Evolutionary conservation across 192 early-diverging fungal genomes (phyloP), one percentile per base, ranked within the genome.

Genomic region (Rhizophlyctis rosea): DNA sequence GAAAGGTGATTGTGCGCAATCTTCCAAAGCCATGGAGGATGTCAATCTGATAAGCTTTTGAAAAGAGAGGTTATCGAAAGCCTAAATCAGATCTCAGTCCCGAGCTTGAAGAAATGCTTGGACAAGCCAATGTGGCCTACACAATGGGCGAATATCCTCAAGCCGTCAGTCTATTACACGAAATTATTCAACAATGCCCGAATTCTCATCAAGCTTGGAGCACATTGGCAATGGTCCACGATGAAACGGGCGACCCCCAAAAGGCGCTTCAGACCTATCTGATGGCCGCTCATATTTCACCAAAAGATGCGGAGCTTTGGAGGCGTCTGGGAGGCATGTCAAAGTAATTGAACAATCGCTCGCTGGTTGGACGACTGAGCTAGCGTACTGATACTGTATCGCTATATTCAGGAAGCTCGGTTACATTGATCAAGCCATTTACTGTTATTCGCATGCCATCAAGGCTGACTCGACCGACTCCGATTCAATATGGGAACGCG

Each of bases 271-370:
- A 91, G 61, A 62, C 92, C 5, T 83, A 88, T 53, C 82, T 93
- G 53, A 86, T 98, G n/a, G 94, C 94, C 3, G 96, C 94, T 1
- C 93, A 95, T 65, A 62, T 98, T 67, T 79, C 81, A 4, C 78
- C 85, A 21, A 84, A 83, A 47, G 88, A 96, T 65, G 73, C 60
- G 0, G 66, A 74, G 18, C 61, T 91, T 29, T 98, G 96, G 96
- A 91, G 90, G 55, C 84, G 86, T 36, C 78, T 95, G 34, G 93
- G 83, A 23, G 62, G 65, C 24, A 87, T 87, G 57, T 89, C 92
- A 48, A 82, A 81, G 86, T 85, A 75, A 36, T 7, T n/a, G n/a
- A n/a, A n/a, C n/a, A n/a, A n/a, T n/a, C n/a, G n/a, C n/a, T n/a
- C n/a, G n/a, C n/a, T n/a, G n/a, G n/a, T n/a, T n/a, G n/a, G n/a